phyloP scores from a whole-genome alignment of 495 filamentous ascomycete species.

The Xylaria sp. region DNA sequence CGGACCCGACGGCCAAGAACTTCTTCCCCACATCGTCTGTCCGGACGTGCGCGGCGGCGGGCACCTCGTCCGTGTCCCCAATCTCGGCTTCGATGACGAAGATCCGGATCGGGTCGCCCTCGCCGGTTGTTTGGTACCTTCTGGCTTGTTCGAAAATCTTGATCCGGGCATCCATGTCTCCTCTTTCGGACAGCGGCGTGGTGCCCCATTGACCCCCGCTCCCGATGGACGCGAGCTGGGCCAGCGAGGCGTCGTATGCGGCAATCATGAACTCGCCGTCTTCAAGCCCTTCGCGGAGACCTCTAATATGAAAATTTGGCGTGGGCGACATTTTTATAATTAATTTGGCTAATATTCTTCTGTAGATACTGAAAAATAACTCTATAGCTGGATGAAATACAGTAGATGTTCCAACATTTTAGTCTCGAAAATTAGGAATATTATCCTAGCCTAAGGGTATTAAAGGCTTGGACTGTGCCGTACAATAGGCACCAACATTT shows the following conservation, averaged over 20 bases:
- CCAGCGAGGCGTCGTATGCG: conserved; percentile 17
- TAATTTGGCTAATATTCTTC: neutral
- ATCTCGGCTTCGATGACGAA: conserved; percentile 24
- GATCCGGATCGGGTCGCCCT: conserved; percentile 10
- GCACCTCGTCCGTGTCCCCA: neutral
- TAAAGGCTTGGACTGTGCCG: neutral
- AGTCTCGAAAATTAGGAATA: neutral
- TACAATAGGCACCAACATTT: conserved; percentile 8
- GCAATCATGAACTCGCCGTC: conserved; percentile 16
- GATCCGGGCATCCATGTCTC: neutral
- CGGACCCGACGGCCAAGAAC: conserved; percentile 3
- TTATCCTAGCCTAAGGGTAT: neutral
- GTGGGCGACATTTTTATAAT: conserved; percentile 4
- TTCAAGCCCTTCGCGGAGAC: neutral
- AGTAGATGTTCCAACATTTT: neutral
- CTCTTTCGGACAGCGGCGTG: neutral
- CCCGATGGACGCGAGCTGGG: conserved; percentile 10
- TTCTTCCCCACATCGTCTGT: conserved; percentile 10
- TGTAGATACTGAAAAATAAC: neutral
- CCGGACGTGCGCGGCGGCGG: neutral
- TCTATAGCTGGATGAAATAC: neutral
- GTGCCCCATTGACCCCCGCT: conserved; percentile 19
- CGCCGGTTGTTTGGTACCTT: conserved; percentile 11
- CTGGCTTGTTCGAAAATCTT: neutral
- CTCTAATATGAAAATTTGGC: conserved; percentile 18